phyloP scores from a whole-genome alignment of 306 rosid genomes.

The apple (Malus domestica) region DNA sequence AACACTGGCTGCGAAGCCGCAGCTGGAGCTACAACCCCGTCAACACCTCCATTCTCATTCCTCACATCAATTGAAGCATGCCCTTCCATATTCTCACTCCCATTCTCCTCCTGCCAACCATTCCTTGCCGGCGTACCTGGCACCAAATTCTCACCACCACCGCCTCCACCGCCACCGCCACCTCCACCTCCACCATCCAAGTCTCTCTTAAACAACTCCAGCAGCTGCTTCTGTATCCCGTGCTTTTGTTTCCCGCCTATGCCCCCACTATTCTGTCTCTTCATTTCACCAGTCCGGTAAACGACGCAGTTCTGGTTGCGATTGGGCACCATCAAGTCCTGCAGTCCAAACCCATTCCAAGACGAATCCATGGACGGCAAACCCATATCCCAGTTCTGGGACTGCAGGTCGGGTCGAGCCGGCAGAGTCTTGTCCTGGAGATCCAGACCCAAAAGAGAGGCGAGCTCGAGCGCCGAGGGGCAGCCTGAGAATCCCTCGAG shows the following conservation, averaged over 20 bases:
- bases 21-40: constrained; percentile 11
- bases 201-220: constrained; percentile 46
- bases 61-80: not conserved
- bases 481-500: constrained; percentile 54
- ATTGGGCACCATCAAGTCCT: constrained; percentile 46
- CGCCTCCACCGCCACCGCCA: not conserved
- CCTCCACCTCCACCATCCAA: not conserved
- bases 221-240: constrained; percentile 49
- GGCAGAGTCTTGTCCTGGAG: constrained; percentile 17
- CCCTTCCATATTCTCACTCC: constrained; percentile 14
- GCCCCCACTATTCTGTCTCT: constrained; percentile 21
- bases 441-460: constrained; percentile 47
- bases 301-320: constrained; percentile 17
- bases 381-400: constrained; percentile 19
- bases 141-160: constrained; percentile 22
- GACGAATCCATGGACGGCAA: constrained; percentile 10
- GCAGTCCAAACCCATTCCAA: constrained; percentile 21
- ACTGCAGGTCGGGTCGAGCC: constrained; percentile 1
- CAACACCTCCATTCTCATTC: constrained; percentile 1
- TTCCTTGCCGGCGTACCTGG: constrained; percentile 16
- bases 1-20: constrained; percentile 6
- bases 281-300: not conserved
- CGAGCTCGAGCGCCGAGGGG: constrained; percentile 48
- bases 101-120: constrained; percentile 15
- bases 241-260: constrained; percentile 43